Base-by-base conservation (phyloP, 2,329 filamentous ascomycete genomes). In the Biscogniauxia mediterranea region DNA sequence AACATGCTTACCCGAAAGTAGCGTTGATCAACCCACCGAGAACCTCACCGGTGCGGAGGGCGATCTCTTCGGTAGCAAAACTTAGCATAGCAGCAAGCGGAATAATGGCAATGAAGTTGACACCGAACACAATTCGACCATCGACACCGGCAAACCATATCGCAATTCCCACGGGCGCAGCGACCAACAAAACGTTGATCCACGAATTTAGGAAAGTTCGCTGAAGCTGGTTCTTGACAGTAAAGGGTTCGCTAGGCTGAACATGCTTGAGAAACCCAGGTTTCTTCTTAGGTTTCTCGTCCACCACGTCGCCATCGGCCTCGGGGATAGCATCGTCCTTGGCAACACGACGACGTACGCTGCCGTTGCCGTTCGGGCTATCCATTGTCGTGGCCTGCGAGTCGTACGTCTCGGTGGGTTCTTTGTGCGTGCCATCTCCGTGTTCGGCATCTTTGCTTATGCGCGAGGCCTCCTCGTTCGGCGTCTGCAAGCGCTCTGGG, bases 91-190 rank as follows among this genome's bases (percentile, higher is more conserved):
- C 91, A 2, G 94, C 94, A 50, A 97, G 82, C 0, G 93, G 93
- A 61, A 97, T 89, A 68, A 97, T 97, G 63, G 93, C 94, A 65
- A 97, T 85, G 71, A 97, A 97, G 79, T 97, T 97, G 76, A 97
- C 85, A 59, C 93, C 85, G 71, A 97, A 97, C 54, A 95, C 81
- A 32, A 72, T 62, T 8, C 61, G 66, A 32, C 71, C 73, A 21
- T 70, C 67, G 17, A 68, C 62, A 20, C 82, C 84, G 61, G 89
- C 77, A 71, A 89, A 92, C 69, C 91, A 85, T 57, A 94, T 75
- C 1, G 85, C 90, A 69, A 97, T 92, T 61, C 93, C 93, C 38
- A 87, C 85, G 0, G 93, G 93, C 0, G 91, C 92, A 21, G 89
- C 87, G 17, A 97, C 57, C 21, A 97, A 79, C 25, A 97, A 78